These are phyloP conservation scores for Eimeria praecox DNA, from an alignment of 169 alveolate species.

Conservation along the genomic window DNA sequence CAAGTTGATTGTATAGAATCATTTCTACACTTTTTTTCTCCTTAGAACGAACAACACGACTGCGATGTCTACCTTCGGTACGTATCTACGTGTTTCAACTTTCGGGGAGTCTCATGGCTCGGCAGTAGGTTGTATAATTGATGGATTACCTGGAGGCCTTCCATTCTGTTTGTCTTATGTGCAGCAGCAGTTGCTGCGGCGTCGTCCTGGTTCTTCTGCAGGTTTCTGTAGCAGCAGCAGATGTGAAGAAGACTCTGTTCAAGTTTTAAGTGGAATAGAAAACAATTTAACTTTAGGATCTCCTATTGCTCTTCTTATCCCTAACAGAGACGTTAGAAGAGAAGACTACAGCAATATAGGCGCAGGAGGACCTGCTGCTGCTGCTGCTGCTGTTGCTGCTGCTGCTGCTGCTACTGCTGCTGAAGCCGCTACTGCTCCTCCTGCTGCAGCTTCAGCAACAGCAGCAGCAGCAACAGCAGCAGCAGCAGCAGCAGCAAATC, in stretches of 20 bases:
- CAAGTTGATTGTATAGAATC: no score
- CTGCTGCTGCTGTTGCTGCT: constrained; percentile 9
- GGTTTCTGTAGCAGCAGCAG: constrained; percentile 71
- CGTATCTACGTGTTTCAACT: constrained; percentile 86
- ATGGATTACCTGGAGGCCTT: constrained; percentile 89
- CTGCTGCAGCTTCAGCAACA: background rate
- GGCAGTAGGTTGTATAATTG: constrained; percentile 90
- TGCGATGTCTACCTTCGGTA: constrained; percentile 89
- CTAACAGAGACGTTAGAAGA: constrained; percentile 85
- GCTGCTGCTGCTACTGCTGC: background rate
- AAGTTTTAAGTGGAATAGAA: constrained; percentile 86
- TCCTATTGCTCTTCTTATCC: constrained; percentile 85
- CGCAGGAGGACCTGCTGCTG: constrained; percentile 3
- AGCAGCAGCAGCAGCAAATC: background rate
- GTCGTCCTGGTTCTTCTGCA: constrained; percentile 86
- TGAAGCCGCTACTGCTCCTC: no score
- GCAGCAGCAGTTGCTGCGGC: constrained; percentile 85
- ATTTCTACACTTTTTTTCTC: no score
- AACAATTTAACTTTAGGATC: constrained; percentile 87
- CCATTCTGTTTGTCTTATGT: constrained; percentile 77
- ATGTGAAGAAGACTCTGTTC: constrained; percentile 85
- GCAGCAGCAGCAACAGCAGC: background rate
- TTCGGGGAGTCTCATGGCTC: constrained; percentile 91
- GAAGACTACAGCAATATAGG: constrained; percentile 75
- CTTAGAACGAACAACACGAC: no score